Evolutionary conservation across 1,139 yeast genomes (phyloP), one percentile per base, ranked within the genome.

Genomic region (Kurtzmaniella quercitrusa): DNA sequence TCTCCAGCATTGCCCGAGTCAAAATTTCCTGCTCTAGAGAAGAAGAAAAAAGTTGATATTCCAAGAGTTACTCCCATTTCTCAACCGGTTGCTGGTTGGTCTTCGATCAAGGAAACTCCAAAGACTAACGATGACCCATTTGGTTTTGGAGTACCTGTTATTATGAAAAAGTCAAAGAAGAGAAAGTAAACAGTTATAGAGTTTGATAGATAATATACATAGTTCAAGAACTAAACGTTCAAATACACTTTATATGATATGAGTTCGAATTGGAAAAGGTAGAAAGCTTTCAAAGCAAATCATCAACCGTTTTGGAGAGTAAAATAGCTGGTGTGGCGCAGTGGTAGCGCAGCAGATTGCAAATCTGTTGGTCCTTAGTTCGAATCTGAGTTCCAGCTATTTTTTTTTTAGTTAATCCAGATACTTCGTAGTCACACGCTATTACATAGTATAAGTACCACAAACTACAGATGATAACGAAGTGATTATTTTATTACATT

Each of bases 311-410:
- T n/a, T n/a, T n/a, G n/a, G n/a, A 14, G 20, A 14, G 18, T 17
- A 17, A 40, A 40, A 35, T 23, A 45, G 74, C 74, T 69, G 68
- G 71, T 66, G 59, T 68, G 74, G 74, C 76, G 74, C 76, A 70
- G 76, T 65, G 76, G 76, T 71, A 69, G 75, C 75, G 76, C 74
- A 68, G 75, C 73, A 70, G 75, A 71, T 71, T 68, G 76, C 75
- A 71, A 71, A 69, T 70, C 75, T 69, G 73, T 69, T 67, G 76
- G 76, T 71, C 75, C 76, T 65, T 65, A 67, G 75, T 70, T 71
- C 76, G 63, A 70, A 53, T 65, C 74, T 66, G 74, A 64, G 73
- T 59, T 66, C 71, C 62, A 68, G 73, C 73, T 68, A 42, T 42
- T 47, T 50, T 55, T 55, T 53, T 55, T 48, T 46, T 44, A 45